A percentile compares a stretch with the other conserved stretches of the same genome.
Evolutionary conservation across 257 asterid species (phyloP).

Genomic region (Ilex asprella): DNA sequence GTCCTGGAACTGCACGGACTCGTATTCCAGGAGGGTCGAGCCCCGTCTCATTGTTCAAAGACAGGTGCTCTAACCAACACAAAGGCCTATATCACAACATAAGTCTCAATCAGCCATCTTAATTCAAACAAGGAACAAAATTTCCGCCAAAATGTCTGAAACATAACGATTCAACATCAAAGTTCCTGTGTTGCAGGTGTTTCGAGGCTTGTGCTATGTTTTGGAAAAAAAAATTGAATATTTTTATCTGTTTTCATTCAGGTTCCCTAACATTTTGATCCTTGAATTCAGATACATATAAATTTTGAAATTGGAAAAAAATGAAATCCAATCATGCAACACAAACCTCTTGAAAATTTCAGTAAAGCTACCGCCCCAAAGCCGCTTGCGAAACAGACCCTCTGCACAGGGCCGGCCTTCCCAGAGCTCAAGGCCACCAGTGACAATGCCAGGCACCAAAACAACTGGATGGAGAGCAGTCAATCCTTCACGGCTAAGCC

Average conservation of each 20-base stretch:
- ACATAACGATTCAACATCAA: neutral
- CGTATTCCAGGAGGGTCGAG: conserved; percentile 92
- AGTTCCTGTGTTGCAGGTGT: neutral
- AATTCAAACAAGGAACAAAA: neutral
- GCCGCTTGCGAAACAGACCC: conserved; percentile 67
- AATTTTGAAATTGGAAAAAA: neutral
- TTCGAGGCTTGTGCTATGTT: too few species aligned
- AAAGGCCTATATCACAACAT: conserved; percentile 52
- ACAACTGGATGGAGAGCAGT: conserved; percentile 67
- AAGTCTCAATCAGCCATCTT: conserved; percentile 3
- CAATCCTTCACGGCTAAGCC: conserved; percentile 55
- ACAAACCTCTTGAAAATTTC: conserved; percentile 68
- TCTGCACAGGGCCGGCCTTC: conserved; percentile 84
- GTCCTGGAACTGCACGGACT: conserved; percentile 74
- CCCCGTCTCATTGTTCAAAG: conserved; percentile 89
- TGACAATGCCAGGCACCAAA: conserved; percentile 81
- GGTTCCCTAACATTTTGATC: neutral
- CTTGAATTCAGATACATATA: neutral
- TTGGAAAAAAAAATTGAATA: too few species aligned
- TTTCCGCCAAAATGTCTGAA: neutral
- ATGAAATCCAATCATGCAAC: neutral
- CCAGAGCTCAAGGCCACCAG: conserved; percentile 97
- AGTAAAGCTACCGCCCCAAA: conserved; percentile 85
- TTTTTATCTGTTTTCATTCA: neutral
- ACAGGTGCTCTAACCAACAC: conserved; percentile 94